phyloP scores from a whole-genome alignment of 768 basidiomycete genomes.

The Agaricus subrufescens region DNA sequence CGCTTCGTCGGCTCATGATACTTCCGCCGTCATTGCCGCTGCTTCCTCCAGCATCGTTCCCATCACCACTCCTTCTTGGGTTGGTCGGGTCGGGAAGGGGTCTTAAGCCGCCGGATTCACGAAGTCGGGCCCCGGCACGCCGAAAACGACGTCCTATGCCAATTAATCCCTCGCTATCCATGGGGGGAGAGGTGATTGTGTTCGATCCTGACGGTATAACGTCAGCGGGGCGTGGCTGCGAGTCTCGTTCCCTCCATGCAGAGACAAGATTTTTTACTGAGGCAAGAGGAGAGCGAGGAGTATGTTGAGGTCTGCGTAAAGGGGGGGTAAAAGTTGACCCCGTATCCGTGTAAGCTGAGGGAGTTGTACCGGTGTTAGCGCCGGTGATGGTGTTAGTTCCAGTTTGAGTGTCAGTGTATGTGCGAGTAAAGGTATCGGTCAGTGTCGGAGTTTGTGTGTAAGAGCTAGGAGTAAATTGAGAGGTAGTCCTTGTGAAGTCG shows the following conservation, averaged over 20 bases:
- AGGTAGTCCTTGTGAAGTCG: conserved; percentile 15
- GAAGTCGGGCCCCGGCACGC: conserved; percentile 28
- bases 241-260: conserved; percentile 77
- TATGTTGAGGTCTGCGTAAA: conserved; percentile 57
- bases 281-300: conserved; percentile 66
- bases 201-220: conserved; percentile 32
- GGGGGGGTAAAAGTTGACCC: conserved; percentile 39
- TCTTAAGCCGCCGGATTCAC: conserved; percentile 24
- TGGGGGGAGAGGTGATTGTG: conserved; percentile 20
- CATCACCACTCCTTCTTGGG: conserved; percentile 17
- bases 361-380: conserved; percentile 22
- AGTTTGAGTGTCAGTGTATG: conserved; percentile 31
- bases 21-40: conserved; percentile 22
- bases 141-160: conserved; percentile 43
- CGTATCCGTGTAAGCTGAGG: conserved; percentile 29
- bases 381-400: conserved; percentile 38
- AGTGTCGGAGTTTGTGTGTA: conserved; percentile 17
- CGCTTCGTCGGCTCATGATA: conserved; percentile 26
- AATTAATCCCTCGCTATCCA: conserved; percentile 43
- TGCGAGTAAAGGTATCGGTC: conserved; percentile 26
- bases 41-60: conserved; percentile 17
- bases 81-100: conserved; percentile 18
- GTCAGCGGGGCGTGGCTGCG: conserved; percentile 29
- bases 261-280: conserved; percentile 77
- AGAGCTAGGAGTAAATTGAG: conserved; percentile 9